phyloP scores from a whole-genome alignment of 139 green algal species.

The Spirogloea muscicola region DNA sequence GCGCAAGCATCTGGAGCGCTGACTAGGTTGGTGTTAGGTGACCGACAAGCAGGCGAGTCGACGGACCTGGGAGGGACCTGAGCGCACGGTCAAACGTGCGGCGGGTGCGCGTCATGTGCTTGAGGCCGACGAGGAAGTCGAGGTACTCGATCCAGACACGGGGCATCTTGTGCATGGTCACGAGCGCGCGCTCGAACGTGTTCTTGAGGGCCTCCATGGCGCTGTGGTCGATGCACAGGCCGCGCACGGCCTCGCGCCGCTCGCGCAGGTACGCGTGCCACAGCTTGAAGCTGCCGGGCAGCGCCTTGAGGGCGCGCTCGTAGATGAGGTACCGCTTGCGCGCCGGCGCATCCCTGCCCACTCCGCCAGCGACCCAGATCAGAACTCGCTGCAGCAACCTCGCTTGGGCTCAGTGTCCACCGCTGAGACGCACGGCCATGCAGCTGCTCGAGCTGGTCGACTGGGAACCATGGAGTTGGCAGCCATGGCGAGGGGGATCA shows the following conservation, averaged over 20 bases:
- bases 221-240: slow-evolving; percentile 55
- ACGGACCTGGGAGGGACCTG: slow-evolving; percentile 78
- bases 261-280: slow-evolving; percentile 76
- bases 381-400: no score
- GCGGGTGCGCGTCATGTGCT: slow-evolving; percentile 70
- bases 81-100: slow-evolving; percentile 87
- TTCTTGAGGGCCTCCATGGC: slow-evolving; percentile 72
- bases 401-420: no score
- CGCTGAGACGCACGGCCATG: no score
- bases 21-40: no score
- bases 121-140: slow-evolving; percentile 66
- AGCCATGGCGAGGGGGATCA: no score
- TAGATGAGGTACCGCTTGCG: slow-evolving; percentile 77
- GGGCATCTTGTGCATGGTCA: slow-evolving; percentile 98
- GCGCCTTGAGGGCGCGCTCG: slow-evolving; percentile 78
- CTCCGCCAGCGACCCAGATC: no score
- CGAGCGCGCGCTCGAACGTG: slow-evolving; percentile 89
- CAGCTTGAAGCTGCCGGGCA: slow-evolving; percentile 69
- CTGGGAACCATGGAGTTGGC: no score
- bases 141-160: slow-evolving; percentile 91
- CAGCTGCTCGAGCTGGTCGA: no score
- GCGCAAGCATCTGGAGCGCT: no score
- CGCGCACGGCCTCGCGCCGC: slow-evolving; percentile 64
- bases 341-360: slow-evolving; percentile 59
- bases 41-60: no score